Evolutionary conservation across 2,329 filamentous ascomycete genomes (phyloP).

Genomic region (Aureobasidium zeae): DNA sequence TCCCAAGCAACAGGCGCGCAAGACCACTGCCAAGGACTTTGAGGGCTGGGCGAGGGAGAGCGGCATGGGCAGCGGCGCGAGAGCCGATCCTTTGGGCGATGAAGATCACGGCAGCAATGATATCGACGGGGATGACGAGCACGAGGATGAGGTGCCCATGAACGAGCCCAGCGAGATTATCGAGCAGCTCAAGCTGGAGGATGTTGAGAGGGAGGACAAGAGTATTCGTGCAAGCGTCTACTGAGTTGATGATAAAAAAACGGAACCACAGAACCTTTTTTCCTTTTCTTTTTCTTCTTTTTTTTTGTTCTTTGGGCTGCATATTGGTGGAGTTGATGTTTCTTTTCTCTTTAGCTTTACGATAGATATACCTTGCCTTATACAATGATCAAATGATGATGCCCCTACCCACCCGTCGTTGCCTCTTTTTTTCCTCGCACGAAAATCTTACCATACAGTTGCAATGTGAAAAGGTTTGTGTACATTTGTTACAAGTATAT

Average conservation of each 20-base stretch:
- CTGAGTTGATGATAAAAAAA: slow-evolving; percentile 13
- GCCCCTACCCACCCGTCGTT: too few species aligned
- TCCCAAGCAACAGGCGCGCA: slow-evolving; percentile 29
- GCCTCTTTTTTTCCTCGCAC: too few species aligned
- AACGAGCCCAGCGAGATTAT: slow-evolving; percentile 11
- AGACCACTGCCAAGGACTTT: slow-evolving; percentile 28
- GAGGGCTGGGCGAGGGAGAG: slow-evolving; percentile 38
- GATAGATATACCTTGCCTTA: too few species aligned
- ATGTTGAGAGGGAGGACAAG: slow-evolving; percentile 23
- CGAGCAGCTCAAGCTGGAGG: slow-evolving; percentile 19
- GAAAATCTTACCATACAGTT: too few species aligned
- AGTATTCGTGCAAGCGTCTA: slow-evolving; percentile 27
- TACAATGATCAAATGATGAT: too few species aligned
- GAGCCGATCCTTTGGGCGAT: slow-evolving; percentile 40
- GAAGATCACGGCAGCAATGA: slow-evolving; percentile 23
- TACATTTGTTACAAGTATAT: too few species aligned
- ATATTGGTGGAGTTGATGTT: too few species aligned
- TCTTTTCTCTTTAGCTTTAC: too few species aligned
- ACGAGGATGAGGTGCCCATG: neutral
- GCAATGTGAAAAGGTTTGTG: too few species aligned
- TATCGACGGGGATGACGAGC: slow-evolving; percentile 4
- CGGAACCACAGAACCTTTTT: neutral
- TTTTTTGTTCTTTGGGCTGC: neutral
- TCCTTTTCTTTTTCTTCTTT: neutral
- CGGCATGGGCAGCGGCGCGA: slow-evolving; percentile 37